Evolutionary conservation across 306 rosid genomes (phyloP).

Genomic region (Sicyos baderoa): DNA sequence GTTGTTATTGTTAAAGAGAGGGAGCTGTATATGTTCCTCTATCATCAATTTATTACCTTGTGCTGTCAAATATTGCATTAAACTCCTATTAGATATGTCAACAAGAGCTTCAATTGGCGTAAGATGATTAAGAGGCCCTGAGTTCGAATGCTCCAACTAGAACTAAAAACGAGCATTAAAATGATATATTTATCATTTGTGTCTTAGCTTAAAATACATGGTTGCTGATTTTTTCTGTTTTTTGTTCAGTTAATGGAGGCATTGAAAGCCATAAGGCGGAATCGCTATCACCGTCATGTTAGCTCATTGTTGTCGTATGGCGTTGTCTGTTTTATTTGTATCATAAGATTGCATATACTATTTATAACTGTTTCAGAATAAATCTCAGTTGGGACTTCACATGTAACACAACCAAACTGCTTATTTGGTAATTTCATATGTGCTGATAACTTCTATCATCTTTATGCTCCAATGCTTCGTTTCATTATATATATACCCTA

Average conservation of each 20-base stretch:
- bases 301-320: background rate
- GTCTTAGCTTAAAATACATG: background rate
- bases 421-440: background rate
- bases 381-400: background rate
- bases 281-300: background rate
- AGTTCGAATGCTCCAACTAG: too few relatives aligned
- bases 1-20: constrained; percentile 1
- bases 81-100: background rate
- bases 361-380: constrained; percentile 6
- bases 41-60: background rate
- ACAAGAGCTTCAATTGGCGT: too few relatives aligned
- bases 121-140: too few relatives aligned
- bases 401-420: constrained; percentile 14
- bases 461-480: background rate
- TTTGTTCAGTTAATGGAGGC: constrained; percentile 5
- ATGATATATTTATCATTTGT: too few relatives aligned
- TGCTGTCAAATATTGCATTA: background rate
- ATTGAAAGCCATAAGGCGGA: background rate
- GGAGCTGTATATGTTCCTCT: background rate
- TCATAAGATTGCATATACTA: constrained; percentile 1
- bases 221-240: background rate
- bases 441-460: background rate
- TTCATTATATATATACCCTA: too few relatives aligned
- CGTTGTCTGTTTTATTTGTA: background rate
- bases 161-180: too few relatives aligned